A percentile compares a stretch with the other conserved stretches of the same genome.
phyloP scores from a whole-genome alignment of 2,329 filamentous ascomycete genomes.

The Aureobasidium lini region DNA sequence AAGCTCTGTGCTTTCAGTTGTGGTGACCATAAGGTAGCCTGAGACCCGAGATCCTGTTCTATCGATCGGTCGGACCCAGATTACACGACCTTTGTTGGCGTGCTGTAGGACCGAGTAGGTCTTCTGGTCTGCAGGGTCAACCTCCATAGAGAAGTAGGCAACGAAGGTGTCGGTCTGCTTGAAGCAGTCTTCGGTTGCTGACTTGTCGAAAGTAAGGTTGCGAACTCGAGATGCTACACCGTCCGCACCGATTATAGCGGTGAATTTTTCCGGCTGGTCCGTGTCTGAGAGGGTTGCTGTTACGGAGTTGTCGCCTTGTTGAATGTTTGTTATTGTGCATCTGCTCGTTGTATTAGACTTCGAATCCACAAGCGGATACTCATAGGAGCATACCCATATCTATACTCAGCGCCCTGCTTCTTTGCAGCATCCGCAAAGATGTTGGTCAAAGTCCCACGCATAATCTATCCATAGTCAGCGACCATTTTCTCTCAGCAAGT shows the following conservation, averaged over 20 bases:
- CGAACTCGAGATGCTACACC: constrained; percentile 23
- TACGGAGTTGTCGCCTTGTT: not conserved
- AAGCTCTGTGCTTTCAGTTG: constrained; percentile 3
- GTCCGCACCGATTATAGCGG: constrained; percentile 24
- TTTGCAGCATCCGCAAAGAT: constrained; percentile 34
- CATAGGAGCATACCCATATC: not conserved
- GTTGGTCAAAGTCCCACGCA: constrained; percentile 45
- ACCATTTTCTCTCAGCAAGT: not conserved
- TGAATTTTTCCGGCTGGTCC: constrained; percentile 16
- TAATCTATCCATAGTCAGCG: constrained; percentile 30
- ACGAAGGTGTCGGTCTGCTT: constrained; percentile 18
- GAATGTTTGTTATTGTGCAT: constrained; percentile 15
- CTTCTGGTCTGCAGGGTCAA: not conserved
- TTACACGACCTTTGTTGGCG: constrained; percentile 17
- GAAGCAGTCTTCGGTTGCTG: constrained; percentile 14
- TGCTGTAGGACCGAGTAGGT: constrained; percentile 16
- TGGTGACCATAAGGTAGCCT: constrained; percentile 16
- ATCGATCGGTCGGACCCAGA: constrained; percentile 19
- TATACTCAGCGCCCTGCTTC: not conserved
- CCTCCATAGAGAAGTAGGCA: constrained; percentile 25
- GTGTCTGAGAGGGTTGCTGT: not conserved
- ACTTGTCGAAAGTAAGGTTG: constrained; percentile 19
- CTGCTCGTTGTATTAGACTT: not conserved
- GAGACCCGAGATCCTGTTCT: constrained; percentile 12
- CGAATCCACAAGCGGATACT: not conserved